A percentile compares a stretch with the other conserved stretches of the same genome.
phyloP scores from a whole-genome alignment of 306 rosid species.

The Senna siamea region DNA sequence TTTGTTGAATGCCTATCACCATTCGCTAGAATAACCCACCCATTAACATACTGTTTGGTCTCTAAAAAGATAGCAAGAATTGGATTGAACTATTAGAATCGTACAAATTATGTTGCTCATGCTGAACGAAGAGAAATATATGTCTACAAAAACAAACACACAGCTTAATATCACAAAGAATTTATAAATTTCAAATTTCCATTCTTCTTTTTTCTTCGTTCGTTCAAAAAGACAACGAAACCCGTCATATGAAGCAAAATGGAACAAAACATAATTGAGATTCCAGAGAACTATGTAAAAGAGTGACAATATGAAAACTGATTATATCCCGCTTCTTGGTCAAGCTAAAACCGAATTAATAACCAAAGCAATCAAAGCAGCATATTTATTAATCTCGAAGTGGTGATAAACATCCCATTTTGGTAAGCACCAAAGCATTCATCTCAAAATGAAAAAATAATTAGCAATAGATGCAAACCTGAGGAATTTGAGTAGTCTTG shows the following conservation, averaged over 20 bases:
- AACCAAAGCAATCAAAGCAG: neutral
- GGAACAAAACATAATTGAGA: neutral
- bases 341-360: neutral
- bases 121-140: neutral
- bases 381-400: neutral
- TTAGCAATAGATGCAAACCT: slow-evolving; percentile 48
- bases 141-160: neutral
- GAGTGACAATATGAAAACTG: neutral
- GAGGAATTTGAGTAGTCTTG: slow-evolving; percentile 96
- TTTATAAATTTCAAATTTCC: neutral
- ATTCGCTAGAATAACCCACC: neutral
- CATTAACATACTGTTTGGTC: no score
- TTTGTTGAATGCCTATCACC: neutral
- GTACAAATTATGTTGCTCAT: neutral
- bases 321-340: neutral
- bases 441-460: neutral
- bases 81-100: neutral
- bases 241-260: neutral
- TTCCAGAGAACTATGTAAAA: neutral
- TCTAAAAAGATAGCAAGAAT: neutral
- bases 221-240: neutral
- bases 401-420: neutral
- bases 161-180: neutral
- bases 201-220: neutral
- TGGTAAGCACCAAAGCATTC: neutral